These are phyloP conservation scores for Globisporangium abappressorium DNA, from an alignment of 352 stramenopile genomes.

Conservation along the genomic window DNA sequence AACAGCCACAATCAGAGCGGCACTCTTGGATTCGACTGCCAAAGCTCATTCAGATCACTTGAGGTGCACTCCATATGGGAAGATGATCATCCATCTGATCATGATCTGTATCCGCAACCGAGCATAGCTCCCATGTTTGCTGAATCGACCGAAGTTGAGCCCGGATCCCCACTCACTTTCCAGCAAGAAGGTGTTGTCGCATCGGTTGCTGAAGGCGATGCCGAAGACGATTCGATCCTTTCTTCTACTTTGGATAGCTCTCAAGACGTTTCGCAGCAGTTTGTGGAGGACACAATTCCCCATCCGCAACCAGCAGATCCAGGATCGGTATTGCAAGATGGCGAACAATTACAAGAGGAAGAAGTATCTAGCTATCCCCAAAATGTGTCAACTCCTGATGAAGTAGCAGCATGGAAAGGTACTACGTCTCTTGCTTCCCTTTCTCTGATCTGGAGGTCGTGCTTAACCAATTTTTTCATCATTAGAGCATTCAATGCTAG, in stretches of 20 bases:
- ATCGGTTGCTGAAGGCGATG: background rate
- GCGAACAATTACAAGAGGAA: background rate
- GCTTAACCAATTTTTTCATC: too few relatives aligned
- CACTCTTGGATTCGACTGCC: background rate
- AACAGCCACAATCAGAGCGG: background rate
- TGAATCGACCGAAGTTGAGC: background rate
- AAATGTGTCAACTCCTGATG: background rate
- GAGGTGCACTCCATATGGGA: background rate
- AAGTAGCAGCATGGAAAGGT: background rate
- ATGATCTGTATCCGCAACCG: conserved; percentile 18
- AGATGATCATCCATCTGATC: conserved; percentile 3
- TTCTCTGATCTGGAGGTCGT: background rate
- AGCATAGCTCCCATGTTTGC: background rate
- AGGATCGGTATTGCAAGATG: background rate
- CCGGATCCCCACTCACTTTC: background rate
- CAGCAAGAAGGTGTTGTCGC: background rate
- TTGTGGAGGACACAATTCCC: background rate
- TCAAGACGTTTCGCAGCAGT: background rate
- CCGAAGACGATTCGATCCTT: background rate
- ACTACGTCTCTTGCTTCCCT: background rate
- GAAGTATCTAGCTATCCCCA: background rate
- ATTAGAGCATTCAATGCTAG: too few relatives aligned
- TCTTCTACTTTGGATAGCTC: conserved; percentile 4
- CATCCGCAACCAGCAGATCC: background rate
- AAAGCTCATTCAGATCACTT: too few relatives aligned